A percentile compares a stretch with the other conserved stretches of the same genome.
Conservation (phyloP, 768 basidiomycete genomes). For the Aureoboletus auriporus region DNA sequence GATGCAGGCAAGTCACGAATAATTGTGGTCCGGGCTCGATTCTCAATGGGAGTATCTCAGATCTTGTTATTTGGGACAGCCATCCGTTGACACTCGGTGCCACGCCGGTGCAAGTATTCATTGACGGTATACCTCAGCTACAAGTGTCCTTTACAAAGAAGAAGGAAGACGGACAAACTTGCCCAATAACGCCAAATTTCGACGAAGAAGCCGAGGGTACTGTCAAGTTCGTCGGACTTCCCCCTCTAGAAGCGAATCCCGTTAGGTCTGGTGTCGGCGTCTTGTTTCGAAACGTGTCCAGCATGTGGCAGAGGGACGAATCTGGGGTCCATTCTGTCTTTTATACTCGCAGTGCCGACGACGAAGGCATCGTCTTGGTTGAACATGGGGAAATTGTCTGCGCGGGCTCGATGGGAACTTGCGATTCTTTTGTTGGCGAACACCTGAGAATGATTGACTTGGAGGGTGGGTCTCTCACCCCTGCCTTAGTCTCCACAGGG, state of each 20-base stretch:
- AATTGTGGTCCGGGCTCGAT: not conserved
- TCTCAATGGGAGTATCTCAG: constrained; percentile 22
- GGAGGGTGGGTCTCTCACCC: constrained; percentile 56
- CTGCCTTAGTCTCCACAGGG: constrained; percentile 65
- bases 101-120: constrained; percentile 76
- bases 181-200: constrained; percentile 54
- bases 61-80: constrained; percentile 62
- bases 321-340: constrained; percentile 20
- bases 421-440: constrained; percentile 8
- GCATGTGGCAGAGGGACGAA: constrained; percentile 26
- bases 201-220: constrained; percentile 55
- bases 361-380: constrained; percentile 41
- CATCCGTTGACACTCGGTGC: constrained; percentile 79
- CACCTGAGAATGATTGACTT: constrained; percentile 39
- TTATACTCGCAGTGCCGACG: constrained; percentile 5
- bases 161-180: constrained; percentile 43
- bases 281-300: constrained; percentile 52
- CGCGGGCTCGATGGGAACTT: constrained; percentile 23
- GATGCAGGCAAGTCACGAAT: constrained; percentile 48
- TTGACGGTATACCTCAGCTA: constrained; percentile 77
- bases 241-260: constrained; percentile 49
- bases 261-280: constrained; percentile 32
- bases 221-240: constrained; percentile 62
- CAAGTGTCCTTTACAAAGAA: constrained; percentile 38
- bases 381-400: constrained; percentile 53